These are phyloP conservation scores for Arabidopsis arenosa DNA, from an alignment of 345 rosid species.

Conservation along the genomic window DNA sequence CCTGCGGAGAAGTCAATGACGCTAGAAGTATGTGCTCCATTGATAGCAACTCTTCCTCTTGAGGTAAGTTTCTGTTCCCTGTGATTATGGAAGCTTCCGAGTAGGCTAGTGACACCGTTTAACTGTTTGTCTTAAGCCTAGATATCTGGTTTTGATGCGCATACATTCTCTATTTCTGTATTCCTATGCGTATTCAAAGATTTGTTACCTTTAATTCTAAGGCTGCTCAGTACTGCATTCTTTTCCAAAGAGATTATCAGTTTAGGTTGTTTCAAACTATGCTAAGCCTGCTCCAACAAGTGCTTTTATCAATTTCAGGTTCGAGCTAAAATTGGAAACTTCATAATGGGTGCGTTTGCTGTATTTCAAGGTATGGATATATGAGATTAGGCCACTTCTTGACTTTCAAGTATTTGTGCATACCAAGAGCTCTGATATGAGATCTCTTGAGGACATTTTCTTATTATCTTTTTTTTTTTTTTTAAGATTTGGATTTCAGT, in stretches of 20 bases:
- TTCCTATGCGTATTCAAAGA: neutral
- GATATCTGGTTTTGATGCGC: slow-evolving; percentile 2
- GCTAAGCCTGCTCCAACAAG: slow-evolving; percentile 21
- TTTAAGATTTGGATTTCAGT: slow-evolving; percentile 86
- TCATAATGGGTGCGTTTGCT: slow-evolving; percentile 74
- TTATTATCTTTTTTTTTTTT: slow-evolving; percentile 24
- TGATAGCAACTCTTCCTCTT: slow-evolving; percentile 95
- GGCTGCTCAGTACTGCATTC: neutral
- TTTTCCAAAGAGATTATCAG: neutral
- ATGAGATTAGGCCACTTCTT: slow-evolving; percentile 17
- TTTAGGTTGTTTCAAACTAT: neutral
- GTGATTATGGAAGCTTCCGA: neutral
- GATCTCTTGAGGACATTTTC: neutral
- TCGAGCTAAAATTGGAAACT: slow-evolving; percentile 75
- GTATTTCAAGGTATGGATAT: slow-evolving; percentile 80
- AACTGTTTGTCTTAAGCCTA: neutral
- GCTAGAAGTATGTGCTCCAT: slow-evolving; percentile 79
- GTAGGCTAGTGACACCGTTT: neutral
- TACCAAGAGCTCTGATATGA: slow-evolving; percentile 11
- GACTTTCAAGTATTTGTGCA: slow-evolving; percentile 8
- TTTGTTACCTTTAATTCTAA: neutral
- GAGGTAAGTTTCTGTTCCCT: slow-evolving; percentile 57
- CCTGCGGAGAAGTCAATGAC: slow-evolving; percentile 78
- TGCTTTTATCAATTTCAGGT: slow-evolving; percentile 52
- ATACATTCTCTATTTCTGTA: neutral